These are phyloP conservation scores for Trichoderma sp. DNA, from an alignment of 2,329 filamentous ascomycete genomes.

Conservation along the genomic window DNA sequence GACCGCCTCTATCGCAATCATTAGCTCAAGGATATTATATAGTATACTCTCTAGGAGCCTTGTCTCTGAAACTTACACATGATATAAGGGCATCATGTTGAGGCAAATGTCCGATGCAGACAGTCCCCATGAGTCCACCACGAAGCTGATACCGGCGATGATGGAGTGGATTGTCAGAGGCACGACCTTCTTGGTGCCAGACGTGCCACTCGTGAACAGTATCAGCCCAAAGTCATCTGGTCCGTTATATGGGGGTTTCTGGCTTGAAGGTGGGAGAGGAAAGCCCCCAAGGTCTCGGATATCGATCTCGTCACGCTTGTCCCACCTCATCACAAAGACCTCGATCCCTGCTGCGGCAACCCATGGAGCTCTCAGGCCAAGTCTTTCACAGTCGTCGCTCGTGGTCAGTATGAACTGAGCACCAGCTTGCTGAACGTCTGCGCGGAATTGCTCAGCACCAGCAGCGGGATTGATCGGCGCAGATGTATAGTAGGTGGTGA, in stretches of 20 bases:
- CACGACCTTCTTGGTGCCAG: constrained; percentile 61
- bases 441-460: constrained; percentile 53
- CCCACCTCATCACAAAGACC: constrained; percentile 46
- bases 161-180: constrained; percentile 55
- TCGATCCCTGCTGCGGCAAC: constrained; percentile 40
- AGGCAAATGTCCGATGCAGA: constrained; percentile 52
- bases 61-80: constrained; percentile 47
- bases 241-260: constrained; percentile 41
- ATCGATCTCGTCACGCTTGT: constrained; percentile 43
- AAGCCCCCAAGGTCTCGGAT: constrained; percentile 33
- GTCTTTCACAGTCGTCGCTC: constrained; percentile 43
- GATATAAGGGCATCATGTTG: constrained; percentile 63
- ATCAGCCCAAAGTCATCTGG: constrained; percentile 54
- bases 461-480: constrained; percentile 55
- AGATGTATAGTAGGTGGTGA: constrained; percentile 53
- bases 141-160: constrained; percentile 53
- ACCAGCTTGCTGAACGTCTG: constrained; percentile 52
- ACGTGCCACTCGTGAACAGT: constrained; percentile 61
- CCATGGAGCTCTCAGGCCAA: constrained; percentile 42
- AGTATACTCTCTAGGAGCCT: neutral
- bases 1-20: constrained; percentile 47
- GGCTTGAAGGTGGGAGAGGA: constrained; percentile 15
- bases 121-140: constrained; percentile 57
- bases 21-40: constrained; percentile 1
- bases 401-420: constrained; percentile 52